Base-by-base conservation (phyloP, 2,329 filamentous ascomycete species). In the Exophiala oligosperma region DNA sequence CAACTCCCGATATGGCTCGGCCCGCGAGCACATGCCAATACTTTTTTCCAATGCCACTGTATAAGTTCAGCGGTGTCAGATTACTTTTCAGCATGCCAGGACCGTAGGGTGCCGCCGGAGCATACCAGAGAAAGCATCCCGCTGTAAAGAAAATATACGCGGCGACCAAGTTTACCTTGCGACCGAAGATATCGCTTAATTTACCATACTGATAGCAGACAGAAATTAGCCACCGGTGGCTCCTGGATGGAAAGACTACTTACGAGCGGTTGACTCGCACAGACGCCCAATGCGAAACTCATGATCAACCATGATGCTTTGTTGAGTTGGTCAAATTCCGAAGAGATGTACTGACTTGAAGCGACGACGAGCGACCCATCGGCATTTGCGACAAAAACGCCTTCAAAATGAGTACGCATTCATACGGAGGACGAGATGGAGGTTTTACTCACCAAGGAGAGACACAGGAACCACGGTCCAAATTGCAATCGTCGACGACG, bases 361-460 rank as follows among this genome's bases (percentile, higher is more conserved):
- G 88, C 87, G 32, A 91, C 73, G 0, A 91, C 80, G 0, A 91
- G 74, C 1, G 85, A 86, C 0, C 76, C 73, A 67, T 91, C 88
- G 12, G 83, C 81, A 56, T 86, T 85, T 4, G 82, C 81, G 11
- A 89, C 81, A 64, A 91, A 89, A 11, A 87, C 83, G 8, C 83
- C 84, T 35, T 9, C 6, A 11, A 11, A 35, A 35, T 35, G 2
- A 35, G 7, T 11, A 35, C 2, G 29, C 11, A 2, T 8, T 11
- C 9, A 9, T 35, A 35, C 7, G 6, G 29, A 35, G 29, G 29
- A 9, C 6, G 11, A 11, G 29, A 35, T 9, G 9, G 29, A 35
- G 29, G 3, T 35, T 11, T 9, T 11, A 35, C 29, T 35, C 9
- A 35, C 29, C 29, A 35, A 59, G n/a, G 4, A 56, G 44, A 4